A percentile compares a stretch with the other conserved stretches of the same genome.
These are phyloP conservation scores for Thyridium curvatum DNA, from an alignment of 2,329 filamentous ascomycete genomes.

Conservation along the genomic window DNA sequence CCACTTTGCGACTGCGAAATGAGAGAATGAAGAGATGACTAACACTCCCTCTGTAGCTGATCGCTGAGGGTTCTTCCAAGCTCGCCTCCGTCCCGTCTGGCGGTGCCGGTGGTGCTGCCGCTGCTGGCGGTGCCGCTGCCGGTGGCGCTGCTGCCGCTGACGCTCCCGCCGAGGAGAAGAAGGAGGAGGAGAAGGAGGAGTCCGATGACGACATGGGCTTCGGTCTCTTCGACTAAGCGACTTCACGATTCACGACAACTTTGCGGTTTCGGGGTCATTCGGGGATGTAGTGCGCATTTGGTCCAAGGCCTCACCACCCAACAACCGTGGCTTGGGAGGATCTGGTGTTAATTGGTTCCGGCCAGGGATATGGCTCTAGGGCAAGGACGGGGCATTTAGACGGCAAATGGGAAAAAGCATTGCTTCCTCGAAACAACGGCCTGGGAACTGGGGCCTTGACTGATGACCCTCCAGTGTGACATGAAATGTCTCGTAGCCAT, in stretches of 20 bases:
- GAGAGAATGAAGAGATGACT: too few species aligned
- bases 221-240: constrained; percentile 67
- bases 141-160: constrained; percentile 61
- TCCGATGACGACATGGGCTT: constrained; percentile 73
- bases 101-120: constrained; percentile 67
- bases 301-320: too few species aligned
- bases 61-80: constrained; percentile 83
- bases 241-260: too few species aligned
- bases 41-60: constrained; percentile 56
- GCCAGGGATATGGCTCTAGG: constrained; percentile 8
- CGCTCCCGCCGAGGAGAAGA: constrained; percentile 54
- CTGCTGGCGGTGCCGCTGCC: constrained; percentile 47
- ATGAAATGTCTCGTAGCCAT: too few species aligned
- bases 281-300: too few species aligned
- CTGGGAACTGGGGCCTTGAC: too few species aligned
- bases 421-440: background rate
- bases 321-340: too few species aligned
- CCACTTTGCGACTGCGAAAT: too few species aligned
- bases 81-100: constrained; percentile 96
- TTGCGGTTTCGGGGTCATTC: too few species aligned
- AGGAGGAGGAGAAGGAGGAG: constrained; percentile 64
- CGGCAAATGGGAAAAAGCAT: constrained; percentile 6
- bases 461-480: too few species aligned
- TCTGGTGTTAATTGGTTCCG: too few species aligned
- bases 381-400: constrained; percentile 1